Conservation (phyloP, 768 basidiomycete genomes). For the Leccinum subgranulosum region DNA sequence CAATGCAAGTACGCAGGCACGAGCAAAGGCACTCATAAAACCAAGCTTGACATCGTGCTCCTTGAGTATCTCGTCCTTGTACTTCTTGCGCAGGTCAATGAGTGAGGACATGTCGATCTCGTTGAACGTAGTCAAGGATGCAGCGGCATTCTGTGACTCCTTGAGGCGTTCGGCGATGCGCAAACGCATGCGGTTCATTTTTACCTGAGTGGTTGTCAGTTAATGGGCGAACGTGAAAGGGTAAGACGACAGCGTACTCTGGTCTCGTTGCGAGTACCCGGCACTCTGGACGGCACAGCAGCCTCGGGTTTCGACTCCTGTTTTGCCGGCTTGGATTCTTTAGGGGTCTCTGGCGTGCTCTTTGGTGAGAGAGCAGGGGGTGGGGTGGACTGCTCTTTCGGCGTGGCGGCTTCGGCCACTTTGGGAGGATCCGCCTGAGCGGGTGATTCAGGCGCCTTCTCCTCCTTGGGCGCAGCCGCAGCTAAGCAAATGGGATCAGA, state of each 20-base stretch:
- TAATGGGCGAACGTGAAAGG: neutral
- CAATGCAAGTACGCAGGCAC: conserved; percentile 78
- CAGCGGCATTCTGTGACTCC: conserved; percentile 95
- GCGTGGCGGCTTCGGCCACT: conserved; percentile 41
- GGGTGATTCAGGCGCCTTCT: conserved; percentile 24
- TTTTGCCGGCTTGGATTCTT: conserved; percentile 37
- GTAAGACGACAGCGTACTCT: conserved; percentile 48
- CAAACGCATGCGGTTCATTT: conserved; percentile 98
- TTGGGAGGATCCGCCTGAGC: conserved; percentile 26
- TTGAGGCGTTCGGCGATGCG: conserved; percentile 98
- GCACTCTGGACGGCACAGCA: conserved; percentile 33
- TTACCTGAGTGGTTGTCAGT: conserved; percentile 53
- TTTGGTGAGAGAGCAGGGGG: conserved; percentile 41
- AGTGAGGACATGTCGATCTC: conserved; percentile 99
- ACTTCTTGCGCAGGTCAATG: conserved; percentile 88
- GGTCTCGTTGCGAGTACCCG: conserved; percentile 77
- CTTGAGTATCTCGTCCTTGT: conserved; percentile 90
- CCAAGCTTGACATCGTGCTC: conserved; percentile 94
- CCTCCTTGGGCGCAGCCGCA: conserved; percentile 29
- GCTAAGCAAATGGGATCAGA: conserved; percentile 12
- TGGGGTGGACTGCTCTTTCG: conserved; percentile 45
- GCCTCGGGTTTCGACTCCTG: conserved; percentile 29
- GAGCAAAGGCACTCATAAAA: conserved; percentile 97
- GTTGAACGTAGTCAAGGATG: conserved; percentile 97
- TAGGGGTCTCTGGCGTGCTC: conserved; percentile 26